Evolutionary conservation across 2,329 filamentous ascomycete genomes (phyloP).

Genomic region (Fusarium sp.): DNA sequence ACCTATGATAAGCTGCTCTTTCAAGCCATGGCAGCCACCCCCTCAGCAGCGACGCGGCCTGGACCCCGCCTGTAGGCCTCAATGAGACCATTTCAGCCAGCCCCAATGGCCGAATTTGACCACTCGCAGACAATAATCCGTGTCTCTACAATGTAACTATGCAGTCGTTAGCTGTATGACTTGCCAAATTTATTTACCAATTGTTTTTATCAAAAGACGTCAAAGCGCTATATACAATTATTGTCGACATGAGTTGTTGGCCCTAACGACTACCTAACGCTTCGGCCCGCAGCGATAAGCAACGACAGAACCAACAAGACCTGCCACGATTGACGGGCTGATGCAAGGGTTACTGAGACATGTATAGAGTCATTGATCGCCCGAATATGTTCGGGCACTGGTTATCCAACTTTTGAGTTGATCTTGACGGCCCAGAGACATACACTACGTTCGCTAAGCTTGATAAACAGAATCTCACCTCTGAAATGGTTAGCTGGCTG

Average conservation of each 20-base stretch:
- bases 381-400: not conserved
- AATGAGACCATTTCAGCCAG: not conserved
- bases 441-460: fast-evolving
- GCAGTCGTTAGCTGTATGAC: no score
- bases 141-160: fast-evolving
- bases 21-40: conserved; percentile 1
- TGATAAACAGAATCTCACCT: no score
- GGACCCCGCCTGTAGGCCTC: not conserved
- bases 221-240: not conserved
- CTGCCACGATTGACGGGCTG: not conserved
- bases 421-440: not conserved
- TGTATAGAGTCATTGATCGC: not conserved
- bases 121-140: not conserved
- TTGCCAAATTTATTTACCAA: no score
- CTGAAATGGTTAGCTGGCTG: fast-evolving
- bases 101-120: not conserved
- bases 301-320: not conserved
- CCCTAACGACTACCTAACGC: not conserved
- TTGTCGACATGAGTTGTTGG: not conserved
- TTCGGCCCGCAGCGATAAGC: not conserved
- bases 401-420: fast-evolving
- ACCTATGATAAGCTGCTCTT: not conserved
- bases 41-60: not conserved
- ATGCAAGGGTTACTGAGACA: not conserved
- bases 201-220: no score